Evolutionary conservation across 768 basidiomycete genomes (phyloP).

Genomic region (Boletus insuetus): DNA sequence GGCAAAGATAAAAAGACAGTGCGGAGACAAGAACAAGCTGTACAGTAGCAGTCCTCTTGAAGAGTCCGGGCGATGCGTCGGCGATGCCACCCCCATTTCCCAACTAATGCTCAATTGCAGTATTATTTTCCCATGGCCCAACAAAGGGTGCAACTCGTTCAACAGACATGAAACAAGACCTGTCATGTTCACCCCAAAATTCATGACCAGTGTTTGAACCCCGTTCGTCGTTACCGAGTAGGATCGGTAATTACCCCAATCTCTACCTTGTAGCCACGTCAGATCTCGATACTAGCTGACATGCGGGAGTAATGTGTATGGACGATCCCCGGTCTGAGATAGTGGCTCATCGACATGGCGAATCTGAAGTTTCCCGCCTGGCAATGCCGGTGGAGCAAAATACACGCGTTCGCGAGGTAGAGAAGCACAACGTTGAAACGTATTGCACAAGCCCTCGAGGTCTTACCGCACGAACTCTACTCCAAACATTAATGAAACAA

Average conservation of each 20-base stretch:
- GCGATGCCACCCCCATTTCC: constrained; percentile 14
- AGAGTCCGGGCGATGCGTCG: constrained; percentile 9
- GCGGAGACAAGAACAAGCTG: constrained; percentile 2
- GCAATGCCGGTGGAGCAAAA: neutral
- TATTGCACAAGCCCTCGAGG: neutral
- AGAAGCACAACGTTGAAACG: constrained; percentile 3
- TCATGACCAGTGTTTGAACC: too few relatives aligned
- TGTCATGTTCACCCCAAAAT: too few relatives aligned
- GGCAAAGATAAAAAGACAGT: neutral
- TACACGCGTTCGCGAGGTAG: neutral
- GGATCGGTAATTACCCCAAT: too few relatives aligned
- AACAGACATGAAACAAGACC: too few relatives aligned
- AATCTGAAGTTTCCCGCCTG: neutral
- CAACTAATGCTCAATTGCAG: constrained; percentile 17
- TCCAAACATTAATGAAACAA: neutral
- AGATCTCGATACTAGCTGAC: neutral
- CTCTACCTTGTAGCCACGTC: neutral
- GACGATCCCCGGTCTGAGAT: too few relatives aligned
- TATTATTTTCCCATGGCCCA: constrained; percentile 22
- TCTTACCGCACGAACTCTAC: constrained; percentile 1
- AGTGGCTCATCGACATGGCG: too few relatives aligned
- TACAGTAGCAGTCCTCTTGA: neutral
- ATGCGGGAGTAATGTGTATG: neutral
- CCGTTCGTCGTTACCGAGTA: too few relatives aligned
- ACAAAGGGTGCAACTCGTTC: too few relatives aligned